Conservation (phyloP, 2,329 filamentous ascomycete genomes). For the Akanthomyces lecanii region DNA sequence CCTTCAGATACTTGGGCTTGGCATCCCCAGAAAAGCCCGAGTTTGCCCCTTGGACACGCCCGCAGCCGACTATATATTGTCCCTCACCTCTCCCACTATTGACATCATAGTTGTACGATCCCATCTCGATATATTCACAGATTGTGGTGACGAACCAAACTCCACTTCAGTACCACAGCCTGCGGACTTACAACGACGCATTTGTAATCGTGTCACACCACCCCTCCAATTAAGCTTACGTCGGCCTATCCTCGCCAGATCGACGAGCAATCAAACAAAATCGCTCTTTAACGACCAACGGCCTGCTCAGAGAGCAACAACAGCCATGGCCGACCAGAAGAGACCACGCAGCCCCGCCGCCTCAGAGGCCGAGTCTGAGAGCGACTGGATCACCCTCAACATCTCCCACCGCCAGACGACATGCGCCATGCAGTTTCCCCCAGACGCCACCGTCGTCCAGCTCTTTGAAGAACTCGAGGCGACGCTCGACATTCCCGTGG, state of each 20-base stretch:
- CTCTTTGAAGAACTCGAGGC: slow-evolving; percentile 56
- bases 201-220: slow-evolving; percentile 13
- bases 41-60: background rate
- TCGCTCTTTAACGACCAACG: background rate
- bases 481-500: slow-evolving; percentile 53
- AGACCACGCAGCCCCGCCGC: background rate
- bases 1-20: slow-evolving; percentile 1
- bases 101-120: background rate
- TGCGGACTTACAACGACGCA: background rate
- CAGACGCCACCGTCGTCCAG: slow-evolving; percentile 49
- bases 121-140: background rate
- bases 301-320: background rate
- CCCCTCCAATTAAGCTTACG: background rate
- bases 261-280: background rate
- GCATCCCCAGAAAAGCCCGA: background rate
- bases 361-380: slow-evolving; percentile 23
- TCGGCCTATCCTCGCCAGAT: background rate
- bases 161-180: background rate
- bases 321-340: slow-evolving; percentile 17
- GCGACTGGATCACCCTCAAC: slow-evolving; percentile 37
- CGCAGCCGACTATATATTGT: background rate
- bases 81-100: background rate
- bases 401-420: slow-evolving; percentile 44
- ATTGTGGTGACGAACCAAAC: background rate
- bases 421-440: slow-evolving; percentile 41